Conservation (phyloP, 257 asterid species). For the Solanum rostratum region DNA sequence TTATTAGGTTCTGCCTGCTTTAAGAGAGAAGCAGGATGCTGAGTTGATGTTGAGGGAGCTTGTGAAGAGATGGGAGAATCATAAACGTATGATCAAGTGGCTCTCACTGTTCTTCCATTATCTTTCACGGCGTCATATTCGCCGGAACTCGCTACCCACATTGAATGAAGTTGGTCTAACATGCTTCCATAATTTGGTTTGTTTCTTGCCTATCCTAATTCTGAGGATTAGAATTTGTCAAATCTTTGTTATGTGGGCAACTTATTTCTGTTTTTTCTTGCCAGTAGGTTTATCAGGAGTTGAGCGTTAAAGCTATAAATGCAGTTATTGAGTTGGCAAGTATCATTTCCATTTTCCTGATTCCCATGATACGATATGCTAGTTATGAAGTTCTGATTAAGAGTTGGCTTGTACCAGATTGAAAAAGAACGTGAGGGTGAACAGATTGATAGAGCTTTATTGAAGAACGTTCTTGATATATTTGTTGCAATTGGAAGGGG, state of each 20-base stretch:
- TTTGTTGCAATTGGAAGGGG: slow-evolving; percentile 33
- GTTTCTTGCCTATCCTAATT: not conserved
- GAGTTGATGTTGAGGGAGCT: slow-evolving; percentile 43
- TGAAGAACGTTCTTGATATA: slow-evolving; percentile 33
- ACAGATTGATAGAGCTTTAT: slow-evolving; percentile 27
- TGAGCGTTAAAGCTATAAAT: slow-evolving; percentile 26
- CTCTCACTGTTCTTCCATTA: not conserved
- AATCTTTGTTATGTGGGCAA: not conserved
- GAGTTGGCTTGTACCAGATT: slow-evolving; percentile 14
- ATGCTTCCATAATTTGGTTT: slow-evolving; percentile 28
- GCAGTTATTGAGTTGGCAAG: slow-evolving; percentile 30
- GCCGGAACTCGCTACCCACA: slow-evolving; percentile 16
- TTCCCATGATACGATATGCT: not conserved
- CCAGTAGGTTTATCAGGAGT: slow-evolving; percentile 28
- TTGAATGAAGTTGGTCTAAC: slow-evolving; percentile 26
- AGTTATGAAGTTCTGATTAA: not conserved
- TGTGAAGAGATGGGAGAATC: slow-evolving; percentile 34
- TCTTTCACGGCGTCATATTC: not conserved
- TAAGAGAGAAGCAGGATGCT: slow-evolving; percentile 27
- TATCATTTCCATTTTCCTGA: not conserved
- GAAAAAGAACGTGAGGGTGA: slow-evolving; percentile 26
- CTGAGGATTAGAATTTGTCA: not conserved
- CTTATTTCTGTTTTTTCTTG: not conserved
- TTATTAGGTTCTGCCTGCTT: slow-evolving; percentile 31
- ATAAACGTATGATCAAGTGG: slow-evolving; percentile 19